Evolutionary conservation across 2,329 filamentous ascomycete species (phyloP).

Genomic region (Paecilomyces variotii): DNA sequence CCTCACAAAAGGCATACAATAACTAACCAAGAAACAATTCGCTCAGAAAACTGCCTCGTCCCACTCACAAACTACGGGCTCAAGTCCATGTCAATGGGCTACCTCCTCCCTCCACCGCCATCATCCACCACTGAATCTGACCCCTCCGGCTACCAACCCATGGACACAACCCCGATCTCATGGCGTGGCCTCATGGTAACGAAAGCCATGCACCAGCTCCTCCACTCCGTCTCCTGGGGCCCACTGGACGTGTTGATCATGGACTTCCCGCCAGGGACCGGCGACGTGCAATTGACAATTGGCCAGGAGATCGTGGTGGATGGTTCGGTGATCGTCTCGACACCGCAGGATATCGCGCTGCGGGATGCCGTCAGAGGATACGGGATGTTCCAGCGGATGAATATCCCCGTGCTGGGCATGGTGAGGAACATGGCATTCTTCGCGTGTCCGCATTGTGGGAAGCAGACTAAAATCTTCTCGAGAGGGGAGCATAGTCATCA

Average conservation of each 20-base stretch:
- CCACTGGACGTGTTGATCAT: constrained; percentile 80
- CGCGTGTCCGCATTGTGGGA: constrained; percentile 66
- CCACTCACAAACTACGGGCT: constrained; percentile 91
- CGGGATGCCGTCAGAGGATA: constrained; percentile 89
- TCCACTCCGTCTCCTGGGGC: constrained; percentile 93
- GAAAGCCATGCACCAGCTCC: constrained; percentile 89
- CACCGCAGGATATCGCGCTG: constrained; percentile 85
- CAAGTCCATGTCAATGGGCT: constrained; percentile 98
- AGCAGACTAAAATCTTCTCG: constrained; percentile 70
- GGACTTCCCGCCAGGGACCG: constrained; percentile 88
- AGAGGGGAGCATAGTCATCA: constrained; percentile 18
- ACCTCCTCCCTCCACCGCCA: constrained; percentile 54
- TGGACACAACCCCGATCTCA: constrained; percentile 64
- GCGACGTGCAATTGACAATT: constrained; percentile 93
- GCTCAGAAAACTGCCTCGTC: constrained; percentile 52
- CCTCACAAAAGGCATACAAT: background rate
- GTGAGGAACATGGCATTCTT: constrained; percentile 91
- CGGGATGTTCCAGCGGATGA: constrained; percentile 82
- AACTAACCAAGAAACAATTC: background rate
- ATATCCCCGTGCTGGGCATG: constrained; percentile 70
- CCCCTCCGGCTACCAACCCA: constrained; percentile 21
- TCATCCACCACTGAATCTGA: constrained; percentile 48
- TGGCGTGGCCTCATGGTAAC: constrained; percentile 98
- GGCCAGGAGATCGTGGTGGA: constrained; percentile 88
- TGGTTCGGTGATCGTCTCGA: constrained; percentile 77